Conservation (phyloP, 805 yeast species). For the Starmerella asiatica region DNA sequence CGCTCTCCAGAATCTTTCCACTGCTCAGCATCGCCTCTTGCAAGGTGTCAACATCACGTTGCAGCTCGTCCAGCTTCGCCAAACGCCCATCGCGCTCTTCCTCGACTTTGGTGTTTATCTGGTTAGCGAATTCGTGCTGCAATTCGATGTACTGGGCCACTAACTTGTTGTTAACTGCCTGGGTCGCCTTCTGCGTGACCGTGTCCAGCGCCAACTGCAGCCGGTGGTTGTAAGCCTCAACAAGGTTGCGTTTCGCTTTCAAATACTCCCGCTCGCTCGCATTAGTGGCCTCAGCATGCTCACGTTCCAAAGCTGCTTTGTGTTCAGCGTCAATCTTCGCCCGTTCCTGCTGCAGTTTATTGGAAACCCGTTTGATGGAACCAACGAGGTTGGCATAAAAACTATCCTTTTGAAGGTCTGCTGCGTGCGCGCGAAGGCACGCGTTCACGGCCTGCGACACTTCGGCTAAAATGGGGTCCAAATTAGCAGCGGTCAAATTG, state of each 20-base stretch:
- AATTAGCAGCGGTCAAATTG: constrained; percentile 3
- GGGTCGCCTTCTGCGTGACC: constrained; percentile 47
- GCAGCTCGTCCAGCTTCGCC: constrained; percentile 49
- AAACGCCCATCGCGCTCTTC: constrained; percentile 68
- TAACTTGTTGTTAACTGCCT: constrained; percentile 63
- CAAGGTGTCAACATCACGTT: constrained; percentile 42
- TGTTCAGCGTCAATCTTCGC: constrained; percentile 5
- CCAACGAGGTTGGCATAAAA: constrained; percentile 9
- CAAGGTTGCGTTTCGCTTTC: constrained; percentile 42
- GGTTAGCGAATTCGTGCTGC: constrained; percentile 49
- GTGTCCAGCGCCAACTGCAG: constrained; percentile 54
- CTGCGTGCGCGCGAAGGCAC: constrained; percentile 15
- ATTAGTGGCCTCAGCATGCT: constrained; percentile 4
- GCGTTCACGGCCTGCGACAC: constrained; percentile 20
- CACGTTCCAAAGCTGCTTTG: constrained; percentile 4
- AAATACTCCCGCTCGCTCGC: constrained; percentile 22
- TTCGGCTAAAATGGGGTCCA: constrained; percentile 21
- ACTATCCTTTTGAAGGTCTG: constrained; percentile 12
- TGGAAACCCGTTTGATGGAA: constrained; percentile 14
- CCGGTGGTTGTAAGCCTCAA: constrained; percentile 44
- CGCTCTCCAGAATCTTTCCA: constrained; percentile 29
- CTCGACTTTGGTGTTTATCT: constrained; percentile 48
- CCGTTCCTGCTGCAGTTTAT: constrained; percentile 8
- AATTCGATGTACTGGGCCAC: constrained; percentile 53
- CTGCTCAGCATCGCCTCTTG: constrained; percentile 31